phyloP scores from a whole-genome alignment of 2,329 filamentous ascomycete genomes.

The Monilinia fructigena region DNA sequence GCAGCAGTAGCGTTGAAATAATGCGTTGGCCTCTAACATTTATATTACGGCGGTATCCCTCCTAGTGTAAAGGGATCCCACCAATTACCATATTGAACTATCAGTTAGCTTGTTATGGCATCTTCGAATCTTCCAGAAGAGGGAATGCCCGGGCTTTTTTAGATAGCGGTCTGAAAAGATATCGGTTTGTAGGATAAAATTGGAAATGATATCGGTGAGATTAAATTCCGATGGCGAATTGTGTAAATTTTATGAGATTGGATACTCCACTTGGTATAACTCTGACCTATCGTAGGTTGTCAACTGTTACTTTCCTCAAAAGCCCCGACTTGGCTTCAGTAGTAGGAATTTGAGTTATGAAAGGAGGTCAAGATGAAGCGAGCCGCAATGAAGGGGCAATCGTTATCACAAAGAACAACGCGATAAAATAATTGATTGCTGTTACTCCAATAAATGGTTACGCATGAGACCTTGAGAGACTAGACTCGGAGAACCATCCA shows the following conservation, averaged over 20 bases:
- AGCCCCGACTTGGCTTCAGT: not conserved
- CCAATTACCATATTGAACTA: not conserved
- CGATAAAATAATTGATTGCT: not conserved
- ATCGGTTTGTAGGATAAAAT: not conserved
- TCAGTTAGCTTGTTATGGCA: not conserved
- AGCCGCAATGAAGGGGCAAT: not conserved
- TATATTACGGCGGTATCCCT: slow-evolving; percentile 12
- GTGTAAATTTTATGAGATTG: not conserved
- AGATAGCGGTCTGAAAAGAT: slow-evolving; percentile 14
- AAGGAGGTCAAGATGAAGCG: slow-evolving; percentile 5
- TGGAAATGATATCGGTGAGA: not conserved
- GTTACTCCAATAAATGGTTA: not conserved
- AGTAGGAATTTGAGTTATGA: not conserved
- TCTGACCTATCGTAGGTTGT: not conserved
- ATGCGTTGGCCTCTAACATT: slow-evolving; percentile 14
- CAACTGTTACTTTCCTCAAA: not conserved
- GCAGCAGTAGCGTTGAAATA: not conserved
- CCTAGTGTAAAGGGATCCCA: not conserved
- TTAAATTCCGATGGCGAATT: slow-evolving; percentile 8
- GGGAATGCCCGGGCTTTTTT: not conserved
- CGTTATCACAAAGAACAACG: not conserved
- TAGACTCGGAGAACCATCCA: not conserved
- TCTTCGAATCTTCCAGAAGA: slow-evolving; percentile 20
- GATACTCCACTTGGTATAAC: slow-evolving; percentile 5
- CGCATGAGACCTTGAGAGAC: not conserved